Base-by-base conservation (phyloP, 495 filamentous ascomycete genomes). In the Penicilliopsis zonata region DNA sequence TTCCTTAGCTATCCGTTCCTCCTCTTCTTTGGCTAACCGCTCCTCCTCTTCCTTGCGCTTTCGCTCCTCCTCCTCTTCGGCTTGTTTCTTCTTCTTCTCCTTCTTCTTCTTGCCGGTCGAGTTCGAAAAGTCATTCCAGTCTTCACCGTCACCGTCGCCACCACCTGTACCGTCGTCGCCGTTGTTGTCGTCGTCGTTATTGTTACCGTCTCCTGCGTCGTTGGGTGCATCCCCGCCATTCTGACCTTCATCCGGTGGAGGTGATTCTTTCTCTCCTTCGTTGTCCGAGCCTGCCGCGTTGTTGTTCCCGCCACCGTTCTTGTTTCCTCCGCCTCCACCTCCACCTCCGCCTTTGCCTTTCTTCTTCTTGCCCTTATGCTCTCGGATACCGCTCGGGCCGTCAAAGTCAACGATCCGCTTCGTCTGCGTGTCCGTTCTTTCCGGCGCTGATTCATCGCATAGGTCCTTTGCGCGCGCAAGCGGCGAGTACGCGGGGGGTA, bases 391-490 rank as follows among this genome's bases (percentile, higher is more conserved):
- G 21, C 57, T 49, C 5, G 56, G 43, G 18, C 63, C 67, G 34
- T 74, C 72, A 28, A 74, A 66, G 46, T 72, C 67, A 24, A 70
- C 61, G 14, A 59, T 56, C 53, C 38, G 56, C 58, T 36, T 41
- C 49, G 34, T 52, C 37, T 27, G 44, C 45, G 33, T 57, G 42
- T n/a, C n/a, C n/a, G 33, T 53, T 34, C 27, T 38, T 35, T 29
- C 30, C 0, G 43, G 44, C 4, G 40, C 44, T 5, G 36, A 38
- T 1, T 45, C 32, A 10, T 34, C 20, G 4, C 18, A 13, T 4
- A 38, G 8, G 1, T 35, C 33, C 33, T 45, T 55, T 14, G 39
- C 41, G 21, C 49, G 36, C 9, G 55, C 57, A n/a, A 50, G 37
- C 9, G 43, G 41, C n/a, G 44, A 40, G 40, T 67, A 68, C 35